Conservation (phyloP, 116 monocot species). For the Cymodocea nodosa region DNA sequence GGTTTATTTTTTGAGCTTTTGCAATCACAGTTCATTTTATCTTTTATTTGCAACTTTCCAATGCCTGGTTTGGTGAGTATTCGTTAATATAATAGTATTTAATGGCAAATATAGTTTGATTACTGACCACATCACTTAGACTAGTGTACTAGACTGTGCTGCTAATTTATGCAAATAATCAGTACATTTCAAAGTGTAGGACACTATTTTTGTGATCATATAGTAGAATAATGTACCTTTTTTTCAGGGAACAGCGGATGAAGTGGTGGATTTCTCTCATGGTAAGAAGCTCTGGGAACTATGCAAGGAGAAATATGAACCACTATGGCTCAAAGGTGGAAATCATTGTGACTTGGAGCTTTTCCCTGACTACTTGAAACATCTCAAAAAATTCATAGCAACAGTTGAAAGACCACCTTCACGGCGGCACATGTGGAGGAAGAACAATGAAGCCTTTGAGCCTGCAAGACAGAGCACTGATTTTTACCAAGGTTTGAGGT, state of each 20-base stretch:
- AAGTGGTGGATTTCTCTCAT: constrained; percentile 91
- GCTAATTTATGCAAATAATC: too few species aligned
- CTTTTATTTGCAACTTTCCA: not conserved
- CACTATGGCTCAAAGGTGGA: constrained; percentile 90
- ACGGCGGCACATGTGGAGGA: constrained; percentile 28
- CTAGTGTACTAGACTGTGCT: too few species aligned
- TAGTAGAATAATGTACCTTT: not conserved
- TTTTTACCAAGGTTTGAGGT: constrained; percentile 46
- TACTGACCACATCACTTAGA: too few species aligned
- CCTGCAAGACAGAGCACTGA: constrained; percentile 65
- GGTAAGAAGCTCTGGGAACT: constrained; percentile 92
- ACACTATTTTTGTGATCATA: too few species aligned
- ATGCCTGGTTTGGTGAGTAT: not conserved
- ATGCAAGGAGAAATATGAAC: constrained; percentile 91
- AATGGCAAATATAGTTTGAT: not conserved
- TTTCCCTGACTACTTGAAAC: constrained; percentile 74
- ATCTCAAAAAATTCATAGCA: constrained; percentile 66
- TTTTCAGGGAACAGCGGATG: constrained; percentile 73
- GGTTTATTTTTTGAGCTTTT: too few species aligned
- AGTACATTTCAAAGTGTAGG: too few species aligned
- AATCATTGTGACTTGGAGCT: constrained; percentile 90
- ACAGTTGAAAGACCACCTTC: constrained; percentile 61
- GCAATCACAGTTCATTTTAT: not conserved
- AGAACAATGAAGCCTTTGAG: constrained; percentile 33
- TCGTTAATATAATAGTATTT: not conserved